Evolutionary conservation across 1,139 yeast genomes (phyloP).

Genomic region (Nakaseomyces delphensis): DNA sequence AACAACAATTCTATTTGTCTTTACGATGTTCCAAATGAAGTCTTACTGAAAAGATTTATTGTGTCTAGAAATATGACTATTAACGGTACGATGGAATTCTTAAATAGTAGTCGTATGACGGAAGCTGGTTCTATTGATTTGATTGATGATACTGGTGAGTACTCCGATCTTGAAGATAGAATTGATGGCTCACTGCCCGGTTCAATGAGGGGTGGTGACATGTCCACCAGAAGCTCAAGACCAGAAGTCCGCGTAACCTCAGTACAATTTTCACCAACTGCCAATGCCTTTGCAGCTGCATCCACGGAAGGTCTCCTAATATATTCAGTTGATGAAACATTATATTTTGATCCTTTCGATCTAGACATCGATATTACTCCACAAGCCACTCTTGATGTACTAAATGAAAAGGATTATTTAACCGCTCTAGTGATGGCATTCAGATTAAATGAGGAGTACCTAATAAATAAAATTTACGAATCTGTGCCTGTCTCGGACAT

Average conservation of each 20-base stretch:
- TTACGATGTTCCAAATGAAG: slow-evolving; percentile 84
- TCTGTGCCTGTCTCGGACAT: slow-evolving; percentile 69
- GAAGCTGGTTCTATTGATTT: slow-evolving; percentile 82
- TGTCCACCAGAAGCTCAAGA: slow-evolving; percentile 65
- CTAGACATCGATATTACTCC: slow-evolving; percentile 91
- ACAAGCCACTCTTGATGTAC: slow-evolving; percentile 53
- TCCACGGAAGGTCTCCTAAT: slow-evolving; percentile 88
- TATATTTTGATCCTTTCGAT: slow-evolving; percentile 89
- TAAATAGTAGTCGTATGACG: slow-evolving; percentile 75
- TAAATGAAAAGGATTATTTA: slow-evolving; percentile 62
- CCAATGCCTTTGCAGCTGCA: slow-evolving; percentile 87
- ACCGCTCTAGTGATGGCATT: slow-evolving; percentile 88
- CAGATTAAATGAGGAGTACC: slow-evolving; percentile 72
- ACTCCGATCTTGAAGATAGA: slow-evolving; percentile 78
- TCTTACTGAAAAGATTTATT: slow-evolving; percentile 66
- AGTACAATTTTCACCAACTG: slow-evolving; percentile 81
- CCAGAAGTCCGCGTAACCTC: slow-evolving; percentile 77
- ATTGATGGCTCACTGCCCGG: slow-evolving; percentile 77
- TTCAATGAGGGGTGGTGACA: slow-evolving; percentile 71
- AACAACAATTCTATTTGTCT: slow-evolving; percentile 84
- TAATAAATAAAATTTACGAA: slow-evolving; percentile 70
- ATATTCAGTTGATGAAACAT: slow-evolving; percentile 66
- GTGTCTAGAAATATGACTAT: slow-evolving; percentile 85
- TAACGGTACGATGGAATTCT: slow-evolving; percentile 74
- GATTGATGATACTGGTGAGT: slow-evolving; percentile 78